Conservation (phyloP, 2,329 filamentous ascomycete species). For the Alternaria burnsii region DNA sequence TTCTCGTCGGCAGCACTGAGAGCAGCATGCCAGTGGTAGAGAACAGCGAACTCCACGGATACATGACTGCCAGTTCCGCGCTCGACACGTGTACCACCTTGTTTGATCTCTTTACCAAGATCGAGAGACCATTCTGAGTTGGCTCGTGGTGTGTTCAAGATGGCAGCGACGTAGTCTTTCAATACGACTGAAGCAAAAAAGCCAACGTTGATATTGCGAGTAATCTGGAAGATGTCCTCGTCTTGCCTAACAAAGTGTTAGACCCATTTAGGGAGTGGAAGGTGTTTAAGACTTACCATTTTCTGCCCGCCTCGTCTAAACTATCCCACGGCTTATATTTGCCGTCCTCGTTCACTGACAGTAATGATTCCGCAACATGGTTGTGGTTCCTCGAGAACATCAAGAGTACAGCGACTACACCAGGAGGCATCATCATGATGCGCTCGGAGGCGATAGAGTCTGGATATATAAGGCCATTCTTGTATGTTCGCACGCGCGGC, state of each 20-base stretch:
- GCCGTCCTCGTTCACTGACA: conserved; percentile 81
- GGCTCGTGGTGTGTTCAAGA: conserved; percentile 73
- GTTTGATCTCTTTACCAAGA: conserved; percentile 68
- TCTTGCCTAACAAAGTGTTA: conserved; percentile 35
- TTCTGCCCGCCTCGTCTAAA: conserved; percentile 53
- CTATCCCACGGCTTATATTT: conserved; percentile 77
- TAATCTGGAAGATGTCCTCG: conserved; percentile 62
- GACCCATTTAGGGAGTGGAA: neutral
- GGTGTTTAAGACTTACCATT: conserved; percentile 36
- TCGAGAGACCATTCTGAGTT: conserved; percentile 84
- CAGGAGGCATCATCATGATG: conserved; percentile 71
- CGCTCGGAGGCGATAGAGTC: conserved; percentile 74
- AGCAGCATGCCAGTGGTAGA: conserved; percentile 86
- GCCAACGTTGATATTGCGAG: conserved; percentile 61
- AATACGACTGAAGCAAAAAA: conserved; percentile 71
- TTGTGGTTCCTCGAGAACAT: conserved; percentile 82
- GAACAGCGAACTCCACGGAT: conserved; percentile 85
- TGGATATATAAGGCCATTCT: conserved; percentile 71
- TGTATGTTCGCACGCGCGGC: conserved; percentile 69
- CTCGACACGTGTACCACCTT: conserved; percentile 65
- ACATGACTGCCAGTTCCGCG: conserved; percentile 80
- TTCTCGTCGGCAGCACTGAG: conserved; percentile 77
- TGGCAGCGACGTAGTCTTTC: conserved; percentile 80
- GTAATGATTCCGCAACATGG: conserved; percentile 78
- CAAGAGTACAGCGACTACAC: conserved; percentile 71